Conservation (phyloP, 208 protist species). For the Zelonia costaricensis region DNA sequence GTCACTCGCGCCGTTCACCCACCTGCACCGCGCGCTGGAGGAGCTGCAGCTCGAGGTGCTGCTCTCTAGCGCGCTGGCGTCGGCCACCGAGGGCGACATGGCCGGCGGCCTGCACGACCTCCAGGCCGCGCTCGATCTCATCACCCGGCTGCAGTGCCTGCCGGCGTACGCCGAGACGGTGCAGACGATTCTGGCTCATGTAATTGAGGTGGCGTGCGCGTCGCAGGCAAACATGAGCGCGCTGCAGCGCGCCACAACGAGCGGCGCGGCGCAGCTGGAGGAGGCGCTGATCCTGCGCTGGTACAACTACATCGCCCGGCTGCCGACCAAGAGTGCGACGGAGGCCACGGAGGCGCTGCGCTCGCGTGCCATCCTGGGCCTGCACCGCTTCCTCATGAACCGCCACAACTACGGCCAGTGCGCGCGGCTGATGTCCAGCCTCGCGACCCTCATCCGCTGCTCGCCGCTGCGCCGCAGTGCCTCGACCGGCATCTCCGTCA, state of each 20-base stretch:
- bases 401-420: slow-evolving; percentile 81
- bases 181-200: slow-evolving; percentile 29
- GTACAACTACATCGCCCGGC: slow-evolving; percentile 61
- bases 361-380: slow-evolving; percentile 56
- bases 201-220: slow-evolving; percentile 49
- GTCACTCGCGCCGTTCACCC: background rate
- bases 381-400: slow-evolving; percentile 74
- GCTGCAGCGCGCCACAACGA: slow-evolving; percentile 30
- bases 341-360: slow-evolving; percentile 48
- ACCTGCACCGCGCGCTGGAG: slow-evolving; percentile 44
- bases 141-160: slow-evolving; percentile 20
- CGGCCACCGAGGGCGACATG: slow-evolving; percentile 43
- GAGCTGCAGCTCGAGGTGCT: slow-evolving; percentile 66
- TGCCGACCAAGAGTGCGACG: slow-evolving; percentile 60
- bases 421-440: slow-evolving; percentile 64
- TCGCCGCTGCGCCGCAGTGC: slow-evolving; percentile 50
- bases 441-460: slow-evolving; percentile 72
- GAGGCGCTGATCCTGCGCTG: slow-evolving; percentile 51
- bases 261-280: slow-evolving; percentile 39
- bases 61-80: slow-evolving; percentile 49
- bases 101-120: slow-evolving; percentile 53
- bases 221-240: slow-evolving; percentile 45
- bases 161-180: slow-evolving; percentile 41
- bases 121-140: slow-evolving; percentile 44
- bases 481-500: slow-evolving; percentile 35